Percentiles rank a stretch among this genome's conserved stretches.
phyloP scores from a whole-genome alignment of 1,284 basidiomycete genomes.

The Bjerkandera adusta region DNA sequence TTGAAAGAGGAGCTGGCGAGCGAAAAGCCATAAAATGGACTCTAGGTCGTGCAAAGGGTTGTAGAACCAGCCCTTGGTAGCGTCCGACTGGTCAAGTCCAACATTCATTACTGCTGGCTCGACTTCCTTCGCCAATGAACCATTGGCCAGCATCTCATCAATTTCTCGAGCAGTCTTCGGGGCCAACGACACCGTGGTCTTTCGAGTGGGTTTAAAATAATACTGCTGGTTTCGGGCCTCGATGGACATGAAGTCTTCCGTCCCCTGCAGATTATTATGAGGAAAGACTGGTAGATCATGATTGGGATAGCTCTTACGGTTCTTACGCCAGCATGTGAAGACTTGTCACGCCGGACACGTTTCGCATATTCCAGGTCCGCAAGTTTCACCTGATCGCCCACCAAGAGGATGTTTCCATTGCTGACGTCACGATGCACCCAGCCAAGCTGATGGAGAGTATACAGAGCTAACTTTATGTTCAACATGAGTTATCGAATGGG shows the following conservation, averaged over 20 bases:
- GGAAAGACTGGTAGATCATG: neutral
- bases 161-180: too few relatives aligned
- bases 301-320: neutral
- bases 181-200: too few relatives aligned
- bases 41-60: too few relatives aligned
- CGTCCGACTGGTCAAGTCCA: too few relatives aligned
- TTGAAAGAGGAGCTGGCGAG: too few relatives aligned
- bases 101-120: too few relatives aligned
- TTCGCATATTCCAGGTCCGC: constrained; percentile 1
- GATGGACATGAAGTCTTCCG: neutral
- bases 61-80: too few relatives aligned
- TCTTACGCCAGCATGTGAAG: neutral
- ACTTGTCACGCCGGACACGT: neutral
- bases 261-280: neutral
- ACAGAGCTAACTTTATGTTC: neutral
- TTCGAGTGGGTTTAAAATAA: too few relatives aligned
- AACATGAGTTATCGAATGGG: too few relatives aligned
- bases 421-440: constrained; percentile 4
- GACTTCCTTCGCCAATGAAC: too few relatives aligned
- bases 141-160: too few relatives aligned
- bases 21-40: too few relatives aligned
- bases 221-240: neutral
- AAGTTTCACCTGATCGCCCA: neutral
- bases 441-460: neutral
- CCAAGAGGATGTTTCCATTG: neutral